phyloP scores from a whole-genome alignment of 2,329 filamentous ascomycete species.

The Aspergillus cejpii region DNA sequence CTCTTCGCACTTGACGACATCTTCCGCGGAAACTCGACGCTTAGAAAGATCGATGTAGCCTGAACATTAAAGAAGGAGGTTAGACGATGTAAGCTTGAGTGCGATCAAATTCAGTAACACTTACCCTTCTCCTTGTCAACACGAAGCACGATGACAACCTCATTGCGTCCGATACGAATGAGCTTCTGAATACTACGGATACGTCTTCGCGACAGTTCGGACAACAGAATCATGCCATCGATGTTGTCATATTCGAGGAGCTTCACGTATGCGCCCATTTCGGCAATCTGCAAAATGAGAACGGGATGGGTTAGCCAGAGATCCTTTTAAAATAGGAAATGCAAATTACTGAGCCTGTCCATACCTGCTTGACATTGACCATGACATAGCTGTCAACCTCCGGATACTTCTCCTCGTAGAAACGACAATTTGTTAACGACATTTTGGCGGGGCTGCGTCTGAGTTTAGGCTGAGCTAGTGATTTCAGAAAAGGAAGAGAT shows the following conservation, averaged over 20 bases:
- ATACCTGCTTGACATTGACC: constrained; percentile 97
- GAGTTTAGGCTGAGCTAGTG: constrained; percentile 11
- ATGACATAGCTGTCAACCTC: constrained; percentile 99
- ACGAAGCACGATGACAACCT: constrained; percentile 95
- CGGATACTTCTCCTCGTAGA: constrained; percentile 95
- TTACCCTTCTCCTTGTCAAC: constrained; percentile 97
- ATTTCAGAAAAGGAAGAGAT: background rate
- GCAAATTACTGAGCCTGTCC: constrained; percentile 7
- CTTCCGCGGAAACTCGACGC: constrained; percentile 92
- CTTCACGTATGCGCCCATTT: constrained; percentile 99
- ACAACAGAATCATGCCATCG: constrained; percentile 98
- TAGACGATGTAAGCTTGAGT: background rate
- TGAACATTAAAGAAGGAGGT: constrained; percentile 29
- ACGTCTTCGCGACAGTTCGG: constrained; percentile 93
- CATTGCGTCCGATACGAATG: constrained; percentile 94
- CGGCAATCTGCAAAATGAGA: constrained; percentile 64
- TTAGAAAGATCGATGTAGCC: constrained; percentile 98
- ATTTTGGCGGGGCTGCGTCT: constrained; percentile 57
- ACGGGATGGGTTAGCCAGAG: constrained; percentile 12
- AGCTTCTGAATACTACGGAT: constrained; percentile 98
- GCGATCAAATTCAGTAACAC: constrained; percentile 16
- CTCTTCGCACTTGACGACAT: constrained; percentile 97
- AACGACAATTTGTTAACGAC: constrained; percentile 94
- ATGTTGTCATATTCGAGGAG: constrained; percentile 99
- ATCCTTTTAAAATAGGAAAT: background rate